Evolutionary conservation across 106 monocot species (phyloP).

Genomic region (Amphibolis antarctica): DNA sequence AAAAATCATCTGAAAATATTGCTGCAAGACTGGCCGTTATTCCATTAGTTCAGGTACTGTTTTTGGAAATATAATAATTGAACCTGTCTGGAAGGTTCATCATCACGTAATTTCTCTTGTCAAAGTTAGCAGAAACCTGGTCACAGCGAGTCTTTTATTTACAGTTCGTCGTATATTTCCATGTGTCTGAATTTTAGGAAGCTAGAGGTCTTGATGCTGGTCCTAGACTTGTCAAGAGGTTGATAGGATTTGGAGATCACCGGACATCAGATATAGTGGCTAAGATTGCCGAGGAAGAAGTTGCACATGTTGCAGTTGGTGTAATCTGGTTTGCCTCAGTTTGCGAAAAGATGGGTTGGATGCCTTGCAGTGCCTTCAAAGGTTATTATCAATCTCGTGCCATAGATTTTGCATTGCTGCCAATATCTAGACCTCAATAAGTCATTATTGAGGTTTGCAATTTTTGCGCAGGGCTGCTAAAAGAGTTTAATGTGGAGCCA

Average conservation of each 20-base stretch:
- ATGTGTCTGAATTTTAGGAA: slow-evolving; percentile 30
- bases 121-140: not conserved
- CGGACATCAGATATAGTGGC: slow-evolving; percentile 69
- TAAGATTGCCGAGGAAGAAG: slow-evolving; percentile 87
- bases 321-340: slow-evolving; percentile 62
- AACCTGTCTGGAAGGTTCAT: not conserved
- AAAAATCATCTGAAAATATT: slow-evolving; percentile 70
- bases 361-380: slow-evolving; percentile 55
- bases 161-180: not conserved
- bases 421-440: not conserved
- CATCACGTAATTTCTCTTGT: not conserved
- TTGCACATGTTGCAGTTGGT: slow-evolving; percentile 94
- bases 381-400: slow-evolving; percentile 12
- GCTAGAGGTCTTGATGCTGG: slow-evolving; percentile 96
- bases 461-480: slow-evolving; percentile 40
- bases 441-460: not conserved
- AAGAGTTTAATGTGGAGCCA: slow-evolving; percentile 58
- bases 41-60: slow-evolving; percentile 73
- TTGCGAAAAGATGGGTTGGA: slow-evolving; percentile 55
- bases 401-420: not conserved
- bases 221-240: slow-evolving; percentile 75
- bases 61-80: not conserved
- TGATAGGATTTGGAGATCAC: slow-evolving; percentile 80
- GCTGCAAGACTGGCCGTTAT: slow-evolving; percentile 74
- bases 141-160: not conserved